These are phyloP conservation scores for Tanacetum coccineum DNA, from an alignment of 129 eudicot species.

Conservation along the genomic window DNA sequence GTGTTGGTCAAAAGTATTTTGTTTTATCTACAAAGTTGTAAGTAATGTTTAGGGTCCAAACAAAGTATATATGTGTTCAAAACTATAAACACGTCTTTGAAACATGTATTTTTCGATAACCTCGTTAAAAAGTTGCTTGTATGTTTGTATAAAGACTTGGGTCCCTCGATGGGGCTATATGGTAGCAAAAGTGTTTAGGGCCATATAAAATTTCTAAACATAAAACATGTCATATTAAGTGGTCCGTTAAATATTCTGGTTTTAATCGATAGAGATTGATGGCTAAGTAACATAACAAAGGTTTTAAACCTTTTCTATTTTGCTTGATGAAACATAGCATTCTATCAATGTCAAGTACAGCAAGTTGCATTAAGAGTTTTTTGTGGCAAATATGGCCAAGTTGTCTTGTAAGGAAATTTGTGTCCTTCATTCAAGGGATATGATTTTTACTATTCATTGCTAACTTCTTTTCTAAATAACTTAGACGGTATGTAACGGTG, in stretches of 20 bases:
- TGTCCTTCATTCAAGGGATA: conserved; percentile 5
- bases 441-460: too few species aligned
- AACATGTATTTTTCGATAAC: not conserved
- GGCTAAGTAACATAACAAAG: not conserved
- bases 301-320: not conserved
- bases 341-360: not conserved
- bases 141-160: not conserved
- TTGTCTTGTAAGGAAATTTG: not conserved
- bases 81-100: not conserved
- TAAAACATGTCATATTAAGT: not conserved
- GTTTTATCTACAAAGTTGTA: conserved; percentile 4
- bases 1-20: conserved; percentile 19
- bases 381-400: not conserved
- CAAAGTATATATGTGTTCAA: conserved; percentile 11
- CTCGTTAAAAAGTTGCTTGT: not conserved
- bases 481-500: too few species aligned
- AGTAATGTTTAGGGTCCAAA: conserved; percentile 5
- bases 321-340: not conserved
- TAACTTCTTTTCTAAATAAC: too few species aligned
- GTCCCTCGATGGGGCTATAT: conserved; percentile 1
- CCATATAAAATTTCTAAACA: not conserved
- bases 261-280: not conserved
- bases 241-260: not conserved
- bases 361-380: not conserved
- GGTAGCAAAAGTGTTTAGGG: conserved; percentile 8